Conservation (phyloP, 441 rosid genomes). For the Mallotus repandus region DNA sequence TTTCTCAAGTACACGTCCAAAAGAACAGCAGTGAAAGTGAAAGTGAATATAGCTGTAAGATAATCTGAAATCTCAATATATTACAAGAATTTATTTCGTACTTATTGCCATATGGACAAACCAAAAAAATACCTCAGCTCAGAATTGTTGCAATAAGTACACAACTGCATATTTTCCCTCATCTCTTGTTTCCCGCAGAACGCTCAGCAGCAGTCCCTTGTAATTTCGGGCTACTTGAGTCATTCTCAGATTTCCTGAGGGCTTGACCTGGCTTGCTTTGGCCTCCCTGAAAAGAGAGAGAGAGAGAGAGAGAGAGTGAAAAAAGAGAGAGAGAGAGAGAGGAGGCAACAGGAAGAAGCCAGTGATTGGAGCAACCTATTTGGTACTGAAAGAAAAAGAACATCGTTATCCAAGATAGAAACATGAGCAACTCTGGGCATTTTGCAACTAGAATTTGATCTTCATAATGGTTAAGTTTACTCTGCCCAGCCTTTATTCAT, state of each 20-base stretch:
- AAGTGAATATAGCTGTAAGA: neutral
- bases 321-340: no score
- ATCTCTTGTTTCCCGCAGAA: constrained; percentile 37
- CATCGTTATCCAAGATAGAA: neutral
- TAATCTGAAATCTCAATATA: neutral
- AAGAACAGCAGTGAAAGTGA: neutral
- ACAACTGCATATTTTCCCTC: neutral
- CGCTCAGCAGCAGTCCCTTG: constrained; percentile 40
- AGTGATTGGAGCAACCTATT: neutral
- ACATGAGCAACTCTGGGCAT: neutral
- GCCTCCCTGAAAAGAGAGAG: constrained; percentile 42
- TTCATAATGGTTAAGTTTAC: neutral
- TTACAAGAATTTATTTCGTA: constrained; percentile 17
- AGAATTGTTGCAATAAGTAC: neutral
- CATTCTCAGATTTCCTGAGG: constrained; percentile 48
- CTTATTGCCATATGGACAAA: neutral
- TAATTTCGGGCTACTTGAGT: constrained; percentile 39
- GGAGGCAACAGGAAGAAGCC: constrained; percentile 13
- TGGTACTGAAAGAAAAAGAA: neutral
- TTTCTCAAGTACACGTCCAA: constrained; percentile 7
- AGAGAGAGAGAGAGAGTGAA: no score
- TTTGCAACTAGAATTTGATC: neutral
- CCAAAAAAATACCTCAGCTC: constrained; percentile 10
- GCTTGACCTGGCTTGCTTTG: constrained; percentile 51
- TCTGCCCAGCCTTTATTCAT: neutral